These are phyloP conservation scores for Echinochloa phyllopogon DNA, from an alignment of 176 grass and related monocot genomes.

Conservation along the genomic window DNA sequence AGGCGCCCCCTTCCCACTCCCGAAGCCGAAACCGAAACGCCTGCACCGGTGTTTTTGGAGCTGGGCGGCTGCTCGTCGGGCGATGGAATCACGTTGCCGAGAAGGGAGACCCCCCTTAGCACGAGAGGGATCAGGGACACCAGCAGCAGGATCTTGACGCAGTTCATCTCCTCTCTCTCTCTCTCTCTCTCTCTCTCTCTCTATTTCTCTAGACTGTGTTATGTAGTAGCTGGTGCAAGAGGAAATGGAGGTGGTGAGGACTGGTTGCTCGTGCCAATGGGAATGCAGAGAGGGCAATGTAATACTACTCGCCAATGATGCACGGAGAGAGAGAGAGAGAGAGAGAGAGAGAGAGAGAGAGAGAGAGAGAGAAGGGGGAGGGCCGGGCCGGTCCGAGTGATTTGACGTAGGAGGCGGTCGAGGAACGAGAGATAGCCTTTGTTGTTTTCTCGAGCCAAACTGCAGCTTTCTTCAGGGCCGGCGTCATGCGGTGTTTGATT, in stretches of 20 bases:
- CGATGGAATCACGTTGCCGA: slow-evolving; percentile 34
- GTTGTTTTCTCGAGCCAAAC: slow-evolving; percentile 11
- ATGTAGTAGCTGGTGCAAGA: neutral
- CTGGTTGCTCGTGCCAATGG: neutral
- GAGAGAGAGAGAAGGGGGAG: neutral
- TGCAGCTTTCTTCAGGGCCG: slow-evolving; percentile 7
- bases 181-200: neutral
- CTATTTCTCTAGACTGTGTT: too few species aligned
- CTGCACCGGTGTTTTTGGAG: neutral
- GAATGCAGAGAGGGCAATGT: slow-evolving; percentile 16
- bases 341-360: neutral
- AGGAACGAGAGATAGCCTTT: slow-evolving; percentile 1
- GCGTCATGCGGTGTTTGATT: neutral
- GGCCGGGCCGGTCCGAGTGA: slow-evolving; percentile 5
- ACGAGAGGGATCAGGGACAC: slow-evolving; percentile 51
- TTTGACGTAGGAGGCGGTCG: slow-evolving; percentile 46
- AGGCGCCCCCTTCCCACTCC: slow-evolving; percentile 1
- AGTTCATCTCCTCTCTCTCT: slow-evolving; percentile 38
- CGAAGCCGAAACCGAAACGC: neutral
- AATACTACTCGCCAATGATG: slow-evolving; percentile 44
- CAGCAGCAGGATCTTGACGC: slow-evolving; percentile 51
- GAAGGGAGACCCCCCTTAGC: slow-evolving; percentile 42
- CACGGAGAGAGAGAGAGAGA: slow-evolving; percentile 11
- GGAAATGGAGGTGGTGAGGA: slow-evolving; percentile 23
- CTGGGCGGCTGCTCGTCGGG: neutral